Evolutionary conservation across 495 filamentous ascomycete genomes (phyloP).

Genomic region (Lepraria neglecta): DNA sequence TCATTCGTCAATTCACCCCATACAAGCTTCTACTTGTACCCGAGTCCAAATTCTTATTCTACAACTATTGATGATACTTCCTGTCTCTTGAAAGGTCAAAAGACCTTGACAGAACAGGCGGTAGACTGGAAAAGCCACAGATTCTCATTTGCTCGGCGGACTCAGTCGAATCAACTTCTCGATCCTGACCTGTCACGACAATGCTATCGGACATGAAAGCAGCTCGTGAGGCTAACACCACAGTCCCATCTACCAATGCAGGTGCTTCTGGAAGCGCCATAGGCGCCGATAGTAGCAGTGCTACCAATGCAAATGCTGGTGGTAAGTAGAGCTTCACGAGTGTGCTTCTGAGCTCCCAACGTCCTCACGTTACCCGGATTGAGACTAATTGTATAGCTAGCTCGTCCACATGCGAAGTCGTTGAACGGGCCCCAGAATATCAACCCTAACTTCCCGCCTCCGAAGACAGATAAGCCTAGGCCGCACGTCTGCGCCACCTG

Average conservation of each 20-base stretch:
- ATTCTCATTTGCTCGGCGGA: not conserved
- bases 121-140: not conserved
- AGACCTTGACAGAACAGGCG: not conserved
- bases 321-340: slow-evolving; percentile 4
- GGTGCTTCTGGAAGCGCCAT: slow-evolving; percentile 7
- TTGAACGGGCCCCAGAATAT: slow-evolving; percentile 18
- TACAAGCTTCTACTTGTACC: not conserved
- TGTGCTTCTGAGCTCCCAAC: not conserved
- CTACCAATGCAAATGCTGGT: not conserved
- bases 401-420: slow-evolving; percentile 25
- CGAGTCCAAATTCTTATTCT: not conserved
- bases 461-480: slow-evolving; percentile 94
- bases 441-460: slow-evolving; percentile 54
- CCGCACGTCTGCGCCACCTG: slow-evolving; percentile 95
- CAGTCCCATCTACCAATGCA: slow-evolving; percentile 4
- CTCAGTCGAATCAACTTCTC: not conserved
- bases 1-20: not conserved
- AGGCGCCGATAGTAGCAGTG: slow-evolving; percentile 5
- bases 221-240: slow-evolving; percentile 8
- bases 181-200: not conserved
- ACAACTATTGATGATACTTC: not conserved
- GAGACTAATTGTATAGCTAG: slow-evolving; percentile 12
- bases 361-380: not conserved
- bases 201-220: slow-evolving; percentile 16
- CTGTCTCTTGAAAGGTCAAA: not conserved